Percentiles rank a stretch among this genome's conserved stretches.
These are phyloP conservation scores for Vanrija humicola DNA, from an alignment of 1,284 basidiomycete genomes.

Conservation along the genomic window DNA sequence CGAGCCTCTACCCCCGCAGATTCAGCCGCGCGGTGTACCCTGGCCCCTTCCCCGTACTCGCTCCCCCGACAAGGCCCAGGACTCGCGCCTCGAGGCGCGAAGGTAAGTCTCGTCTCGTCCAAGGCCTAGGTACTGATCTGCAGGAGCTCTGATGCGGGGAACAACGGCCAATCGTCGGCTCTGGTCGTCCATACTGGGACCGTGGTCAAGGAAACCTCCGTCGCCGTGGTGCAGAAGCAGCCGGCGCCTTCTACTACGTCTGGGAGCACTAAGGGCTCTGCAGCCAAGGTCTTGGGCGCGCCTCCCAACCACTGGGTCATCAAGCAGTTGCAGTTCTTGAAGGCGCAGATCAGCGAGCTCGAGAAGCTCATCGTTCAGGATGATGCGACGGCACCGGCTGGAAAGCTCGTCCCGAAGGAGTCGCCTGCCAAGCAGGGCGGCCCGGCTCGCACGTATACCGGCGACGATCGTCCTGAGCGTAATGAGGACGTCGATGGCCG, in stretches of 20 bases:
- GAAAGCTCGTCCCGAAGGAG: not conserved
- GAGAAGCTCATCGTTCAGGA: constrained; percentile 8
- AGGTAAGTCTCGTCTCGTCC: too few relatives aligned
- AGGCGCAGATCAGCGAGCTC: constrained; percentile 14
- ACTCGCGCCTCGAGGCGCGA: too few relatives aligned
- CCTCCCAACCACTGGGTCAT: constrained; percentile 5
- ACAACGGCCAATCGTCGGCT: too few relatives aligned
- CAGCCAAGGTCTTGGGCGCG: not conserved
- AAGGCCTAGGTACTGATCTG: too few relatives aligned
- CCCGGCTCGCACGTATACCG: too few relatives aligned
- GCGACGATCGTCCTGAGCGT: too few relatives aligned
- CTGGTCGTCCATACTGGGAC: not conserved
- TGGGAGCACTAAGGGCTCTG: not conserved
- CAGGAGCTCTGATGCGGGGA: too few relatives aligned
- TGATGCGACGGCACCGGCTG: not conserved
- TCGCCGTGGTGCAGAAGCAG: not conserved
- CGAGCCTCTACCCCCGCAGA: too few relatives aligned
- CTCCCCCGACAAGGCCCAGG: too few relatives aligned
- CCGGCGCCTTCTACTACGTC: not conserved
- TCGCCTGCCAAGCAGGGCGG: not conserved
- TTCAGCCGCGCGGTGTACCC: too few relatives aligned
- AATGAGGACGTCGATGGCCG: too few relatives aligned
- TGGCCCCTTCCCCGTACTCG: too few relatives aligned
- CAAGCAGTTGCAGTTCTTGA: constrained; percentile 9
- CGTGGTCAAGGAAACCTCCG: not conserved